Conservation (phyloP, 768 basidiomycete species). For the Russula griseocarnosa region DNA sequence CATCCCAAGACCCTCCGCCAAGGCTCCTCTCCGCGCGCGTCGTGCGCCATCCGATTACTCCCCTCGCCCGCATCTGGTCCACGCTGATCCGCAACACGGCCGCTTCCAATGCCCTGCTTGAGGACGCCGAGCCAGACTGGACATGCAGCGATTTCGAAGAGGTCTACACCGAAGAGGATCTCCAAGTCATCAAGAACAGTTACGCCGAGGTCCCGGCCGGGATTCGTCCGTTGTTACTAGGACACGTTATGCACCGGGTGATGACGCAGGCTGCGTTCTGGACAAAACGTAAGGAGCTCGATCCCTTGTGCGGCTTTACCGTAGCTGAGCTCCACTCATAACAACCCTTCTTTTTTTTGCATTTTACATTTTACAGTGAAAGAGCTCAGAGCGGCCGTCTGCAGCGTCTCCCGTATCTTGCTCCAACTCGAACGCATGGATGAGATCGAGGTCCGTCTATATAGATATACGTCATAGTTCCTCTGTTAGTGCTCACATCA, state of each 20-base stretch:
- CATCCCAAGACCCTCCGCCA: constrained; percentile 3
- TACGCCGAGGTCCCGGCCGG: constrained; percentile 24
- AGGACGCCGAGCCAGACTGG: constrained; percentile 14
- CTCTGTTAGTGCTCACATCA: neutral
- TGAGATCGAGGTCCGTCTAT: constrained; percentile 20
- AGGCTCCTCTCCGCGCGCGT: constrained; percentile 21
- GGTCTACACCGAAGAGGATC: constrained; percentile 18
- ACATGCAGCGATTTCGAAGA: constrained; percentile 12
- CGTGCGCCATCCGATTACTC: constrained; percentile 26
- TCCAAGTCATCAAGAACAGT: constrained; percentile 12
- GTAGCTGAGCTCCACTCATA: neutral
- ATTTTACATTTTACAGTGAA: constrained; percentile 19
- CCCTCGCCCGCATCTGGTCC: constrained; percentile 27
- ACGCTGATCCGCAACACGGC: constrained; percentile 20
- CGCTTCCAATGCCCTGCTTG: constrained; percentile 16
- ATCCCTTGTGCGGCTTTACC: neutral
- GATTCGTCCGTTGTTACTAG: constrained; percentile 19
- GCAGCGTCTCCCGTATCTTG: constrained; percentile 19
- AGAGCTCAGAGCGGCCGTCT: constrained; percentile 11
- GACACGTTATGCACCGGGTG: constrained; percentile 19
- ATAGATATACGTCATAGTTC: no score
- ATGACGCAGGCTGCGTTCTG: constrained; percentile 21
- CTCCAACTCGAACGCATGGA: constrained; percentile 6
- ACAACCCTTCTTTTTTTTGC: neutral
- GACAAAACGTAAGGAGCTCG: constrained; percentile 21